These are phyloP conservation scores for Sonneratia caseolaris DNA, from an alignment of 345 rosid species.

Conservation along the genomic window DNA sequence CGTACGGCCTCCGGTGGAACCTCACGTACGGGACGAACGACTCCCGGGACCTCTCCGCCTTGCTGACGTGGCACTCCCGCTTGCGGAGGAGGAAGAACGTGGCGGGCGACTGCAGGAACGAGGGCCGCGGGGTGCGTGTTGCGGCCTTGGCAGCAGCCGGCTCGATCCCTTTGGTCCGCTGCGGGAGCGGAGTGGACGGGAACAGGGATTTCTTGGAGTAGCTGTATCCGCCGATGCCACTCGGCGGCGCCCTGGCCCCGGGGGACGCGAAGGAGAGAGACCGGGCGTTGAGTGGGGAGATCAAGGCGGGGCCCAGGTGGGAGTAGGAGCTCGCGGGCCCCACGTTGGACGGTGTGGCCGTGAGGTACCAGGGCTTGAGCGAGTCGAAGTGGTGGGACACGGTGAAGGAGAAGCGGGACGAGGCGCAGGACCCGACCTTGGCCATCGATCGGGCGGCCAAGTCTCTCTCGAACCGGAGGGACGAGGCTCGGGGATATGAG, in stretches of 20 bases:
- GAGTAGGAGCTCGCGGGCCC: slow-evolving; percentile 29
- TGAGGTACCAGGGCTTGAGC: slow-evolving; percentile 89
- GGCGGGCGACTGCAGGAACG: slow-evolving; percentile 89
- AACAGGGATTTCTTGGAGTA: slow-evolving; percentile 37
- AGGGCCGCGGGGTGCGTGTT: slow-evolving; percentile 62
- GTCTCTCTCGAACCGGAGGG: slow-evolving; percentile 64
- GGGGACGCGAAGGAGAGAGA: slow-evolving; percentile 86
- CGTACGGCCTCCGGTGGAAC: slow-evolving; percentile 73
- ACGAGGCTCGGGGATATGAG: slow-evolving; percentile 41
- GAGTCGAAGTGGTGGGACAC: slow-evolving; percentile 82
- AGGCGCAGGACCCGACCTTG: slow-evolving; percentile 67
- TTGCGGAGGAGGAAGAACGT: slow-evolving; percentile 50
- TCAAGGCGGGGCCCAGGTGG: slow-evolving; percentile 37
- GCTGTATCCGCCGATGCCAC: slow-evolving; percentile 23
- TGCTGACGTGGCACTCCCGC: slow-evolving; percentile 46
- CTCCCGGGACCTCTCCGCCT: slow-evolving; percentile 55
- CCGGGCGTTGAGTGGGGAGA: slow-evolving; percentile 58
- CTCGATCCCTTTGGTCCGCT: slow-evolving; percentile 23
- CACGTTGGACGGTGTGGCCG: slow-evolving; percentile 42
- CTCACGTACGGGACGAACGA: slow-evolving; percentile 65
- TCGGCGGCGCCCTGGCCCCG: slow-evolving; percentile 34
- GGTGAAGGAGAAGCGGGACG: slow-evolving; percentile 87
- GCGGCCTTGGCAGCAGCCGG: slow-evolving; percentile 12
- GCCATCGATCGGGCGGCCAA: slow-evolving; percentile 45
- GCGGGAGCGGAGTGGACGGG: slow-evolving; percentile 79